Conservation (phyloP, 2,329 filamentous ascomycete genomes). For the Epichloe bromicola region DNA sequence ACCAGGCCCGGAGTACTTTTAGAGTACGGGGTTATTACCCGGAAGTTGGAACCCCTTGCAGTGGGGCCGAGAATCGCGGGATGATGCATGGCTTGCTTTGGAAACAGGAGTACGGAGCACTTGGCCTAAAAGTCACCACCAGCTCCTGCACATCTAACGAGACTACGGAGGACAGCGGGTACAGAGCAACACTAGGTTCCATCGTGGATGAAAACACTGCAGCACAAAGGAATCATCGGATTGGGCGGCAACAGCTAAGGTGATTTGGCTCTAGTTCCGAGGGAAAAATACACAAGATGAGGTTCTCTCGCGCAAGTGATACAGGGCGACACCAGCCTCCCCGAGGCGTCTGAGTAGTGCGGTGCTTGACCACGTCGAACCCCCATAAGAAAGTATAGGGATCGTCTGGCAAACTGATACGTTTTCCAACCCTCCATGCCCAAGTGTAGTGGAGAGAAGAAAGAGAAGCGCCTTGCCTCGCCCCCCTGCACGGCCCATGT, state of each 20-base stretch:
- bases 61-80: slow-evolving; percentile 3
- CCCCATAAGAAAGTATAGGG: too few relatives aligned
- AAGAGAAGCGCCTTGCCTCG: neutral
- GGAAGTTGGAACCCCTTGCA: neutral
- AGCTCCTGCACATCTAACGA: neutral
- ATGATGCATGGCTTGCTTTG: slow-evolving; percentile 1
- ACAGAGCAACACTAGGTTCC: neutral
- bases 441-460: neutral
- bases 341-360: neutral
- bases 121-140: slow-evolving; percentile 1
- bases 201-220: neutral
- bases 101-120: slow-evolving; percentile 1
- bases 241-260: neutral
- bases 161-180: neutral
- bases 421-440: neutral
- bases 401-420: neutral
- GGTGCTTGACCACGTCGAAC: neutral
- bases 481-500: neutral
- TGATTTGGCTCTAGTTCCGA: neutral
- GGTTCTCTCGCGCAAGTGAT: neutral
- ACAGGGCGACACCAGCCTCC: neutral
- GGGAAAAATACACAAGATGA: neutral
- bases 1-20: too few relatives aligned
- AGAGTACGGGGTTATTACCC: neutral
- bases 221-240: neutral